phyloP scores from a whole-genome alignment of 1,284 basidiomycete genomes.

The Megacollybia platyphylla region DNA sequence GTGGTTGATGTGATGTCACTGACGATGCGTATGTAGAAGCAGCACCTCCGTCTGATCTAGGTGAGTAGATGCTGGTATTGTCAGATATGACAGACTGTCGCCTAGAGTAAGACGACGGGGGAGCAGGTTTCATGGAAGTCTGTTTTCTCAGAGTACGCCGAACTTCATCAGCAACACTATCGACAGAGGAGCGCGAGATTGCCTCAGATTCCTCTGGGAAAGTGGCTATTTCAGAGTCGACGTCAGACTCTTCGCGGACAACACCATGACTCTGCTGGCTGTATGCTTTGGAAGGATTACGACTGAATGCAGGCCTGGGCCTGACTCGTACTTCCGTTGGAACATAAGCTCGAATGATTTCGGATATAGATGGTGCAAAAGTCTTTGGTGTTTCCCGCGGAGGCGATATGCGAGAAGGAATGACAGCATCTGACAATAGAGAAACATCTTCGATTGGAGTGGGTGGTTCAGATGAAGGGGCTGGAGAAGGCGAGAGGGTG shows the following conservation, averaged over 20 bases:
- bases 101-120: slow-evolving; percentile 34
- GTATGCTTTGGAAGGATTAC: slow-evolving; percentile 33
- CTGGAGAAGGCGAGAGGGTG: slow-evolving; percentile 21
- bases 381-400: slow-evolving; percentile 19
- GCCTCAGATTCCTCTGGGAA: slow-evolving; percentile 48
- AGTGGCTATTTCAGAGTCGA: slow-evolving; percentile 33
- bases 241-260: slow-evolving; percentile 36
- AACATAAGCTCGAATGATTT: slow-evolving; percentile 68
- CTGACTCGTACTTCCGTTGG: slow-evolving; percentile 37
- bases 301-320: slow-evolving; percentile 26
- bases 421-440: slow-evolving; percentile 3
- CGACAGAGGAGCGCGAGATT: slow-evolving; percentile 65
- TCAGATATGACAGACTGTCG: slow-evolving; percentile 36
- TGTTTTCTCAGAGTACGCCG: slow-evolving; percentile 54
- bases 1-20: slow-evolving; percentile 25
- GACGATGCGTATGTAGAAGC: slow-evolving; percentile 35
- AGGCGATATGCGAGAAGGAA: slow-evolving; percentile 9
- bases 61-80: slow-evolving; percentile 32
- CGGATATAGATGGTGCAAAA: slow-evolving; percentile 66
- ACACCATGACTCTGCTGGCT: slow-evolving; percentile 33
- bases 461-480: slow-evolving; percentile 4
- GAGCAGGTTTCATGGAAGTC: slow-evolving; percentile 27
- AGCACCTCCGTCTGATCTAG: slow-evolving; percentile 36
- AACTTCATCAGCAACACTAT: slow-evolving; percentile 74
- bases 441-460: slow-evolving; percentile 9